These are phyloP conservation scores for Solanum appendiculatum DNA, from an alignment of 257 asterid genomes.

Conservation along the genomic window DNA sequence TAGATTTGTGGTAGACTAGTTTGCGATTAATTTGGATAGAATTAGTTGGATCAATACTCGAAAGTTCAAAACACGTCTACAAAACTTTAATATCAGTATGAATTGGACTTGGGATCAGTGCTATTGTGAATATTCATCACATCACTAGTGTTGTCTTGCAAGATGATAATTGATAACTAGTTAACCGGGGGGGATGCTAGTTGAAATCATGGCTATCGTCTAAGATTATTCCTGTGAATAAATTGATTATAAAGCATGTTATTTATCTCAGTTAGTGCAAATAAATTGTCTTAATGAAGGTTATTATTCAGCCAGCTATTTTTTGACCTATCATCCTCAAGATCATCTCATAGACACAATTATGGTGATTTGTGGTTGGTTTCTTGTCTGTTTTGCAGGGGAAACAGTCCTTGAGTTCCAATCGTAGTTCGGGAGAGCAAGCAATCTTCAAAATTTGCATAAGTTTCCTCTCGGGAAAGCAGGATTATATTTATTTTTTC, in stretches of 20 bases:
- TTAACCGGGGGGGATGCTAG: background rate
- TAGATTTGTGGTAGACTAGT: background rate
- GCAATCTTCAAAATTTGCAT: background rate
- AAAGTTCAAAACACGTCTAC: background rate
- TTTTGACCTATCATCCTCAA: background rate
- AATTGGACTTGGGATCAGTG: background rate
- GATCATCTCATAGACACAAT: background rate
- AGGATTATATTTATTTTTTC: background rate
- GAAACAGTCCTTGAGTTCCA: conserved; percentile 61
- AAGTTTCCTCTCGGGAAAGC: background rate
- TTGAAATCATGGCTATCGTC: background rate
- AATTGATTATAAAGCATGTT: background rate
- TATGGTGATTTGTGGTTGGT: conserved; percentile 3
- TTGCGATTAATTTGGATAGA: background rate
- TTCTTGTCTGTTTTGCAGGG: conserved; percentile 38
- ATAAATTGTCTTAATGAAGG: background rate
- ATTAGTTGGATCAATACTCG: background rate
- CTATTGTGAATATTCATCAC: background rate
- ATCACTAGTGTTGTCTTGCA: background rate
- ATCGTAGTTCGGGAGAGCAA: conserved; percentile 18
- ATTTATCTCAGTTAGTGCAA: background rate
- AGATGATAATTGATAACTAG: background rate
- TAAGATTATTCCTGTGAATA: background rate
- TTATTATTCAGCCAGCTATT: background rate
- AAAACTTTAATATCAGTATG: background rate